A percentile compares a stretch with the other conserved stretches of the same genome.
These are phyloP conservation scores for Sideroxylon spinosum DNA, from an alignment of 179 eudicot genomes.

Conservation along the genomic window DNA sequence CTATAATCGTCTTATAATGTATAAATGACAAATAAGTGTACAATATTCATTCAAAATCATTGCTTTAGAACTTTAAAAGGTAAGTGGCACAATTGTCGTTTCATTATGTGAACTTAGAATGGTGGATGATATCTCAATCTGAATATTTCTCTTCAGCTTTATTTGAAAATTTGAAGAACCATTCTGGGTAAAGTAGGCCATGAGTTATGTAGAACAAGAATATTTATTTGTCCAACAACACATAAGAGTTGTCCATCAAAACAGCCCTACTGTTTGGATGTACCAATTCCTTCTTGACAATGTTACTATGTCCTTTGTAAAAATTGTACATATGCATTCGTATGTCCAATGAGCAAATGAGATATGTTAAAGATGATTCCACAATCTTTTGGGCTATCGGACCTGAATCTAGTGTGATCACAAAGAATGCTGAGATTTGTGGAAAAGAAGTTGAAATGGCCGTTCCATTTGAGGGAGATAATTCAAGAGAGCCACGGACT, in stretches of 20 bases:
- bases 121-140: neutral
- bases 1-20: neutral
- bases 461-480: constrained; percentile 73
- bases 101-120: neutral
- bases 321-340: constrained; percentile 2
- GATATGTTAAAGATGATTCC: constrained; percentile 71
- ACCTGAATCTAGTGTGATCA: constrained; percentile 59
- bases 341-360: constrained; percentile 41
- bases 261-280: neutral
- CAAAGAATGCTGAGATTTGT: constrained; percentile 59
- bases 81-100: neutral
- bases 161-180: neutral
- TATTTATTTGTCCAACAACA: neutral
- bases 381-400: constrained; percentile 94
- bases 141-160: neutral
- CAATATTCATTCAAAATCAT: neutral
- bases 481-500: constrained; percentile 62
- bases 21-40: neutral
- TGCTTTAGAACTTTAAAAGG: neutral
- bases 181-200: neutral
- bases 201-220: too few relatives aligned
- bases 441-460: constrained; percentile 80
- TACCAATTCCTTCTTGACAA: neutral
- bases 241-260: neutral
- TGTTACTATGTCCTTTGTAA: constrained; percentile 4